These are phyloP conservation scores for Trichophyton mentagrophytes DNA, from an alignment of 2,329 filamentous ascomycete genomes.

Conservation along the genomic window DNA sequence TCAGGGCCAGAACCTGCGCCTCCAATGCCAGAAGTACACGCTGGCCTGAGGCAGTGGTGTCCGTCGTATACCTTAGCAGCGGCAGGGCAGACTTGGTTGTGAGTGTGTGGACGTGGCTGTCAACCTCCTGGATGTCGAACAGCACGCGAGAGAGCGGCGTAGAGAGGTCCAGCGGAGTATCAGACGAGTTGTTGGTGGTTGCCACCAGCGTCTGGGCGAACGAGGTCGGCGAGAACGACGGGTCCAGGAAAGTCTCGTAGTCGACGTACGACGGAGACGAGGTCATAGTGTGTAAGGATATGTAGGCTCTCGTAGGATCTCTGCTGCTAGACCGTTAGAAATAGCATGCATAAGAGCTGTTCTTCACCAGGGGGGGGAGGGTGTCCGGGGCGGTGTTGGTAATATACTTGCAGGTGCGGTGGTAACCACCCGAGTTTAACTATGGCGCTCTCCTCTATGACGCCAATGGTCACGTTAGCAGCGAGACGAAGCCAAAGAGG, in stretches of 20 bases:
- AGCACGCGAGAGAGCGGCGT: conserved; percentile 86
- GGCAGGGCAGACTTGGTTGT: conserved; percentile 75
- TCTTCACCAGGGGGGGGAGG: not conserved
- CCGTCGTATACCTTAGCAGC: conserved; percentile 62
- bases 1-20: conserved; percentile 64
- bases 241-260: conserved; percentile 80
- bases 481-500: not conserved
- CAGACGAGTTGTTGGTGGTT: conserved; percentile 80
- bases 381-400: not conserved
- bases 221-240: conserved; percentile 62
- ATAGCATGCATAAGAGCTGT: not conserved
- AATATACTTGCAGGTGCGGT: not conserved
- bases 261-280: conserved; percentile 56
- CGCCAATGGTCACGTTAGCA: not conserved
- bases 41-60: conserved; percentile 59
- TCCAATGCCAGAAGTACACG: conserved; percentile 65
- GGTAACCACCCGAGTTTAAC: no score
- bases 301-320: not conserved
- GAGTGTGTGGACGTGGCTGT: conserved; percentile 84
- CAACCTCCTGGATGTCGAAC: conserved; percentile 93
- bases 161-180: conserved; percentile 80
- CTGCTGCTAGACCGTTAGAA: not conserved
- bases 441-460: not conserved
- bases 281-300: not conserved
- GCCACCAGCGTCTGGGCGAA: conserved; percentile 87